These are phyloP conservation scores for Lumnitzera littorea DNA, from an alignment of 345 rosid genomes.

Conservation along the genomic window DNA sequence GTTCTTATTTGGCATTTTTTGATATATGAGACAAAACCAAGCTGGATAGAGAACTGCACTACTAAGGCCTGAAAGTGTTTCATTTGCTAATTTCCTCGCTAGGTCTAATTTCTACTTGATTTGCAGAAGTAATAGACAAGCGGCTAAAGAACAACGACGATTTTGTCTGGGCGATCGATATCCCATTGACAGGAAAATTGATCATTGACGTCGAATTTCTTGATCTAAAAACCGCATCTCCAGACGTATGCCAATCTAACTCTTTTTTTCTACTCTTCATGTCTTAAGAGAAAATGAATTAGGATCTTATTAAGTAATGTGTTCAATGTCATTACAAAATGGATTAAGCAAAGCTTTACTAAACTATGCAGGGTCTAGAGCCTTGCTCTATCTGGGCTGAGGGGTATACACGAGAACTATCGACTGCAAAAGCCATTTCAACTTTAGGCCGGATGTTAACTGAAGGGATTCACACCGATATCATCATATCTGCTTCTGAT, in stretches of 20 bases:
- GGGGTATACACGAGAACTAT: slow-evolving; percentile 36
- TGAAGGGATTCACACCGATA: slow-evolving; percentile 78
- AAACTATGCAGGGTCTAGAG: slow-evolving; percentile 53
- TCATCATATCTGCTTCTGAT: slow-evolving; percentile 56
- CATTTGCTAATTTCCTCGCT: not conserved
- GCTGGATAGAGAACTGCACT: not conserved
- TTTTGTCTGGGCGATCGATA: slow-evolving; percentile 78
- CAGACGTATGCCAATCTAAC: slow-evolving; percentile 36
- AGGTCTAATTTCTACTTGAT: not conserved
- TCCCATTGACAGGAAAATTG: slow-evolving; percentile 76
- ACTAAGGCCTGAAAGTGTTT: no score
- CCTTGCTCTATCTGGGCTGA: slow-evolving; percentile 74
- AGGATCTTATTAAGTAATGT: no score
- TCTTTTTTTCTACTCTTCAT: not conserved
- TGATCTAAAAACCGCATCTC: slow-evolving; percentile 66
- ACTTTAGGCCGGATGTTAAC: slow-evolving; percentile 74
- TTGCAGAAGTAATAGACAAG: slow-evolving; percentile 70
- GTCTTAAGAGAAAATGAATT: no score
- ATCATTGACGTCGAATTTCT: slow-evolving; percentile 89
- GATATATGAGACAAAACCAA: no score
- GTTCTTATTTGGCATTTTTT: no score
- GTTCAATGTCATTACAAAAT: no score
- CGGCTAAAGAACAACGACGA: slow-evolving; percentile 66
- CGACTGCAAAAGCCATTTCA: slow-evolving; percentile 51
- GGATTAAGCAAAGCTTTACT: not conserved